Evolutionary conservation across 2,329 filamentous ascomycete genomes (phyloP).

Genomic region (Botryotinia calthae): DNA sequence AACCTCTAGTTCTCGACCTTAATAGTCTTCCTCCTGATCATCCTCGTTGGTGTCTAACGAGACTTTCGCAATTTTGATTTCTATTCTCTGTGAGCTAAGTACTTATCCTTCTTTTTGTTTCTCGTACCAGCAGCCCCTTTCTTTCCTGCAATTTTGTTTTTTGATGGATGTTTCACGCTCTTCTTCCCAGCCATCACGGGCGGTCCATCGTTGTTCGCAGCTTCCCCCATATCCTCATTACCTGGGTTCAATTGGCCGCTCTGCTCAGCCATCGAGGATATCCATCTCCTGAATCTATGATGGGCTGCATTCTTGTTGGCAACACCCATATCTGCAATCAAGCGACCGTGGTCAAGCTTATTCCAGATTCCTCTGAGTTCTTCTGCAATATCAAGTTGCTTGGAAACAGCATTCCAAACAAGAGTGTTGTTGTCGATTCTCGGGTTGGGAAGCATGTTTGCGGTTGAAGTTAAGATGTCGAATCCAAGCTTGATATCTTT

Average conservation of each 20-base stretch:
- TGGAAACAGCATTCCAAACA: neutral
- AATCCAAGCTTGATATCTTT: neutral
- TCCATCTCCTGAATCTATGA: slow-evolving; percentile 10
- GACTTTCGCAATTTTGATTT: neutral
- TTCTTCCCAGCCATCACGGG: neutral
- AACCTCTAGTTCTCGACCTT: neutral
- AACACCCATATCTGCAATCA: neutral
- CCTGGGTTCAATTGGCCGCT: neutral
- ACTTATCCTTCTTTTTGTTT: neutral
- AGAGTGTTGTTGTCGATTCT: neutral
- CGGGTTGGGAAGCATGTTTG: neutral
- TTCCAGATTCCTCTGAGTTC: neutral
- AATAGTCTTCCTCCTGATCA: neutral
- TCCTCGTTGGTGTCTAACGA: neutral
- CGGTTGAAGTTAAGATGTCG: neutral
- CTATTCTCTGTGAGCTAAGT: neutral
- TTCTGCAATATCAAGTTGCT: neutral
- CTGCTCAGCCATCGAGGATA: neutral
- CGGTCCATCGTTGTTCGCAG: neutral
- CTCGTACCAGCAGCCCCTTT: neutral
- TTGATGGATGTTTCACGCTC: neutral
- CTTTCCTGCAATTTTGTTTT: neutral
- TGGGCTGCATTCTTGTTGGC: slow-evolving; percentile 1
- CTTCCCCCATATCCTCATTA: neutral
- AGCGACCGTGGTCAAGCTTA: neutral